phyloP scores from a whole-genome alignment of 2,329 filamentous ascomycete genomes.

The Metarhizium guizhouense region DNA sequence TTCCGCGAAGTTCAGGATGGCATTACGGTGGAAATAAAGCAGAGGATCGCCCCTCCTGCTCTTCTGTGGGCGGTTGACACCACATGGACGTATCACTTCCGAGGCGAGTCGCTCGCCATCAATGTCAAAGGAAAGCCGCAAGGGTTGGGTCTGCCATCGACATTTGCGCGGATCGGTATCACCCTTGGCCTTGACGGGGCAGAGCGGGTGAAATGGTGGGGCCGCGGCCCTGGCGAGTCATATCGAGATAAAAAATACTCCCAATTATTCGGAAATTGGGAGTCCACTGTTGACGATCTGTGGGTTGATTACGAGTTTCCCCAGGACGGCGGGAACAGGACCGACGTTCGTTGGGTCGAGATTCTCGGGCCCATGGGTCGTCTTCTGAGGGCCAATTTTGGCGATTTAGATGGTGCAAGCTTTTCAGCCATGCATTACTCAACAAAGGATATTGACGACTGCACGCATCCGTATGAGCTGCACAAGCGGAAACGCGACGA shows the following conservation, averaged over 20 bases:
- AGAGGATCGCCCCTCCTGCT: conserved; percentile 51
- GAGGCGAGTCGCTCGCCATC: conserved; percentile 37
- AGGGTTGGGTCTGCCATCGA: conserved; percentile 41
- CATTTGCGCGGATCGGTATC: conserved; percentile 55
- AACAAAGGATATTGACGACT: conserved; percentile 41
- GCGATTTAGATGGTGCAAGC: conserved; percentile 36
- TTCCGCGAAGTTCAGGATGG: conserved; percentile 23
- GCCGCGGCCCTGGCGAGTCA: conserved; percentile 55
- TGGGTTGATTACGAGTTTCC: conserved; percentile 58
- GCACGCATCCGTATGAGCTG: conserved; percentile 53
- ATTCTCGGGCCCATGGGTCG: conserved; percentile 25
- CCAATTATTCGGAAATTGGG: conserved; percentile 48
- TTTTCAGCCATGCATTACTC: conserved; percentile 51
- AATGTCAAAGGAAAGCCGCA: conserved; percentile 37
- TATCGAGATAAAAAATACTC: conserved; percentile 58
- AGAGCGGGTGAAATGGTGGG: conserved; percentile 49
- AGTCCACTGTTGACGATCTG: conserved; percentile 37
- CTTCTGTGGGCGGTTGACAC: conserved; percentile 51
- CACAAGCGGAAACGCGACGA: conserved; percentile 37
- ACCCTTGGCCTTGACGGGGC: conserved; percentile 34
- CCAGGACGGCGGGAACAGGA: conserved; percentile 58
- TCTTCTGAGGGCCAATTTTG: conserved; percentile 35
- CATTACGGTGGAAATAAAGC: conserved; percentile 34
- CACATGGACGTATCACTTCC: conserved; percentile 46
- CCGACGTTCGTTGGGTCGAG: conserved; percentile 52